Conservation (phyloP, 1,284 basidiomycete species). For the Boletus subluridellus region DNA sequence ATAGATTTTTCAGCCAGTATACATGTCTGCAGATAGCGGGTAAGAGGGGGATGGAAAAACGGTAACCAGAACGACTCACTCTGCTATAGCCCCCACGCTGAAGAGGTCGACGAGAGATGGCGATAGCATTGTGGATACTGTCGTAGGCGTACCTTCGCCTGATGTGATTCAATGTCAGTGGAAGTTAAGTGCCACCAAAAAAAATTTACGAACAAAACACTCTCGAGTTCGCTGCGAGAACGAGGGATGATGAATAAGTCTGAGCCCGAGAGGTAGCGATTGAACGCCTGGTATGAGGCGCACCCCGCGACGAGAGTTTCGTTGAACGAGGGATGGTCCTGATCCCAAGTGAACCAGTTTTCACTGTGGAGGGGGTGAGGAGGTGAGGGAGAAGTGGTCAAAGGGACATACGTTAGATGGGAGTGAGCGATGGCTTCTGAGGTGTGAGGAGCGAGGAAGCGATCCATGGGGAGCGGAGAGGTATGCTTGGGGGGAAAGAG, state of each 20-base stretch:
- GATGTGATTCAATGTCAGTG: constrained; percentile 16
- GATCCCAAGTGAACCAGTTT: constrained; percentile 64
- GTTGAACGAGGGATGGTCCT: constrained; percentile 62
- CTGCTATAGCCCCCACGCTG: constrained; percentile 70
- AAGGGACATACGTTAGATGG: constrained; percentile 56
- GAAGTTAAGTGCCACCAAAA: not conserved
- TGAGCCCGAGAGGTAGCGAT: constrained; percentile 54
- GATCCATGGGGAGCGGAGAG: constrained; percentile 45
- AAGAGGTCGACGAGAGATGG: constrained; percentile 60
- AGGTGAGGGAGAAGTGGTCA: not conserved
- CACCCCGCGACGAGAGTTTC: constrained; percentile 70
- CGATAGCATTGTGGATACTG: constrained; percentile 73
- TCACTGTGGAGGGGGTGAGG: constrained; percentile 43
- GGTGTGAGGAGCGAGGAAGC: constrained; percentile 66
- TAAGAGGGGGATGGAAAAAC: not conserved
- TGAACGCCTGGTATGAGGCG: constrained; percentile 61
- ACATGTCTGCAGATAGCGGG: constrained; percentile 48
- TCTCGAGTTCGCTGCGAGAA: constrained; percentile 62
- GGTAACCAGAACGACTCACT: constrained; percentile 41
- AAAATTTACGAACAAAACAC: constrained; percentile 54
- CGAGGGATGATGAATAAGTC: constrained; percentile 70
- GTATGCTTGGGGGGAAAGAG: constrained; percentile 1
- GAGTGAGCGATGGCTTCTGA: constrained; percentile 69
- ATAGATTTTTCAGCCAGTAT: constrained; percentile 68
- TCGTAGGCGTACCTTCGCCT: constrained; percentile 73